Evolutionary conservation across 2,329 filamentous ascomycete genomes (phyloP), one percentile per base, ranked within the genome.

Genomic region (Fusarium sp.): DNA sequence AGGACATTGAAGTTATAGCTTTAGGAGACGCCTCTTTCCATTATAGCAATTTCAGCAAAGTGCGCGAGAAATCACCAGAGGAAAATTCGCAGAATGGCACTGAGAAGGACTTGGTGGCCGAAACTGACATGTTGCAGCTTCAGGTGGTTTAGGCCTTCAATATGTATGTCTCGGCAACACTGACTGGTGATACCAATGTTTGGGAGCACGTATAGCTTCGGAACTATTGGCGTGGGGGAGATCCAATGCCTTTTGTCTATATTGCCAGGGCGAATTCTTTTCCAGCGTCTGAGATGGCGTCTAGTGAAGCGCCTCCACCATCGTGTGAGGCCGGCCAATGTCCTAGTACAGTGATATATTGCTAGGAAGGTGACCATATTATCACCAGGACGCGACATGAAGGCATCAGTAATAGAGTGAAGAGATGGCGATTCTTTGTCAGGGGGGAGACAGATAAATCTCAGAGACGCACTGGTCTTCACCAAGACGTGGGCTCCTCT

Each of bases 1-100:
- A 17, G 17, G 24, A 44, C 0, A 0, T 12, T 12, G 6, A 24
- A 44, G 6, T 2, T 44, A 7, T 24, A 10, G 4, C 6, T 12
- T 24, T 4, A 8, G n/a, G 15, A 18, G 15, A 13, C 15, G 0
- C 5, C 0, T 35, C 1, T 0, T 44, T 5, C 3, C 15, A n/a
- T 2, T 6, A 24, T 0, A n/a, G n/a, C 0, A 18, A 13, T 12
- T 1, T 24, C 3, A 4, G 42, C 5, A 24, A 24, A 44, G 32
- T n/a, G n/a, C n/a, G n/a, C 32, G 0, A 35, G 32, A 2, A 35
- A 35, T 2, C 2, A 15, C 14, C 0, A 35, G 3, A 35, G 15
- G 10, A 5, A 17, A 44, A 1, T 11, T 17, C 5, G n/a, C 6
- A 11, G 42, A 44, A 44, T 15, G 1, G 32, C 32, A 35, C 32